These are phyloP conservation scores for Deinandra increscens DNA, from an alignment of 129 eudicot genomes.

Conservation along the genomic window DNA sequence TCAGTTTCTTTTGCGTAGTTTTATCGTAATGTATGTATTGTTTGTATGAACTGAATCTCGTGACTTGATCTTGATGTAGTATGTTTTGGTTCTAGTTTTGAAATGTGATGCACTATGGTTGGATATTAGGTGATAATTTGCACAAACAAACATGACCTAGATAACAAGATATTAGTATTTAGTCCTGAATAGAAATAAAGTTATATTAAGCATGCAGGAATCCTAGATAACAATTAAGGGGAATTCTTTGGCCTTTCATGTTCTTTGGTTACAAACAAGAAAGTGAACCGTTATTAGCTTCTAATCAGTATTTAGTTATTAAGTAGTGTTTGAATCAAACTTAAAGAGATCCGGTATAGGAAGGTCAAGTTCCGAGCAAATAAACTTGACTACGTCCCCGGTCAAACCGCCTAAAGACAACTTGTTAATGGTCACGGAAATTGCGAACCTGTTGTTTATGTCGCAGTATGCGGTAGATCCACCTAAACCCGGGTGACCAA, in stretches of 20 bases:
- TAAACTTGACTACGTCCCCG: constrained; percentile 56
- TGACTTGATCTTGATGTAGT: constrained; percentile 10
- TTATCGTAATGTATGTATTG: constrained; percentile 21
- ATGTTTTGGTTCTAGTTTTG: constrained; percentile 16
- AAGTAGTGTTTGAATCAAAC: not conserved
- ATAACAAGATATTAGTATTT: too few relatives aligned
- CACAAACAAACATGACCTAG: too few relatives aligned
- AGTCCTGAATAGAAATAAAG: too few relatives aligned
- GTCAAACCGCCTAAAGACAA: constrained; percentile 74
- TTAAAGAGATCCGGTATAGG: constrained; percentile 57
- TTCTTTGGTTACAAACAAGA: too few relatives aligned
- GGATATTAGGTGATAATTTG: not conserved
- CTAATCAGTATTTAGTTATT: not conserved
- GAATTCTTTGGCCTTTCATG: too few relatives aligned
- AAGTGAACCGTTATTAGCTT: not conserved
- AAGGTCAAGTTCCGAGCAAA: constrained; percentile 69
- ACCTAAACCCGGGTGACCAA: constrained; percentile 91
- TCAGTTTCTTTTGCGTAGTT: not conserved
- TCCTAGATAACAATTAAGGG: too few relatives aligned
- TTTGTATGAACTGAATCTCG: constrained; percentile 17
- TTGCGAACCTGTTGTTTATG: constrained; percentile 64
- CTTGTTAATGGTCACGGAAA: constrained; percentile 69
- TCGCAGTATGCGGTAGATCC: constrained; percentile 87
- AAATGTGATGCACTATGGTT: constrained; percentile 6
- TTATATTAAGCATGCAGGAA: too few relatives aligned